Evolutionary conservation across 2,329 filamentous ascomycete species (phyloP).

Genomic region (Hypoxylon sp.): DNA sequence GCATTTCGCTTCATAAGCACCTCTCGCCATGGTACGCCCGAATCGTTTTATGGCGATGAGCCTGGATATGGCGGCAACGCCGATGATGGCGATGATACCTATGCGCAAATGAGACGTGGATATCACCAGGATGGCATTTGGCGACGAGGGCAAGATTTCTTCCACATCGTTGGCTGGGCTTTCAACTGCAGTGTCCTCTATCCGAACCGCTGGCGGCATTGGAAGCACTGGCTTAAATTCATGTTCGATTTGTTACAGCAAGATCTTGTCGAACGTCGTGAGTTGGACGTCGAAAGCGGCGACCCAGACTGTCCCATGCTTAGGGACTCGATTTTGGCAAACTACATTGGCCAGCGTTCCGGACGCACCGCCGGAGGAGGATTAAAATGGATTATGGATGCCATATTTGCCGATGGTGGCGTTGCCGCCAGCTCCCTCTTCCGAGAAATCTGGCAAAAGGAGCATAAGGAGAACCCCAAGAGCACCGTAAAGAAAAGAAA

Average conservation of each 20-base stretch:
- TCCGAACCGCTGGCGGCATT: constrained; percentile 82
- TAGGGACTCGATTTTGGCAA: constrained; percentile 70
- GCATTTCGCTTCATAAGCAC: constrained; percentile 77
- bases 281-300: constrained; percentile 60
- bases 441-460: constrained; percentile 77
- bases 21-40: constrained; percentile 51
- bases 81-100: constrained; percentile 65
- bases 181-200: constrained; percentile 88
- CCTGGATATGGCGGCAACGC: constrained; percentile 62
- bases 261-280: constrained; percentile 74
- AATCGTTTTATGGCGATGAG: constrained; percentile 65
- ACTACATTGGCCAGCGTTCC: constrained; percentile 68
- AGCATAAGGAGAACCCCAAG: constrained; percentile 66
- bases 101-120: constrained; percentile 68
- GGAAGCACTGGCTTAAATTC: constrained; percentile 84
- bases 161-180: constrained; percentile 90
- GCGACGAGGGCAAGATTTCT: constrained; percentile 86
- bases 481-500: constrained; percentile 66
- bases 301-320: constrained; percentile 57
- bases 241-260: constrained; percentile 83
- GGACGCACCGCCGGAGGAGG: constrained; percentile 60
- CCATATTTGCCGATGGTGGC: constrained; percentile 77
- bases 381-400: constrained; percentile 72
- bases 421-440: constrained; percentile 69
- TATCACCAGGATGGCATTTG: constrained; percentile 80